Conservation (phyloP, 2,329 filamentous ascomycete genomes). For the Nigrospora osmanthi region DNA sequence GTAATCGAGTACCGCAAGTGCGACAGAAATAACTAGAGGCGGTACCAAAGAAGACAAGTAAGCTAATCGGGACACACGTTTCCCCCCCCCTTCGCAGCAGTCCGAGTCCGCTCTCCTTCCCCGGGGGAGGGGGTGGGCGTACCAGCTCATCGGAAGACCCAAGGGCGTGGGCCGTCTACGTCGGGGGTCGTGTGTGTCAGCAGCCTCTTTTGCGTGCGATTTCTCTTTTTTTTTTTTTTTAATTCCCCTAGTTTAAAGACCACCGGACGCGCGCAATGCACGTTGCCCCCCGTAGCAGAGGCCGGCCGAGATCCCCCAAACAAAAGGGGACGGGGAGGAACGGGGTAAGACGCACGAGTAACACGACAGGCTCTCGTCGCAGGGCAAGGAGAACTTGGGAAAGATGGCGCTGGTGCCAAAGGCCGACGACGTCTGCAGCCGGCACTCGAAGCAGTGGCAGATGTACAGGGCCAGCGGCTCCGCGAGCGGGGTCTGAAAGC, state of each 20-base stretch:
- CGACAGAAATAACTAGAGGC: conserved; percentile 54
- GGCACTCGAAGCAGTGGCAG: conserved; percentile 63
- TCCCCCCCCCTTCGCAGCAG: not conserved
- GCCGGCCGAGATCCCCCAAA: too few species aligned
- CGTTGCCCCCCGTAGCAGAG: too few species aligned
- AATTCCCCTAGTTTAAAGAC: too few species aligned
- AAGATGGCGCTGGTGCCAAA: conserved; percentile 66
- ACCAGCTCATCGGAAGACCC: conserved; percentile 53
- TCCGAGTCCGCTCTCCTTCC: not conserved
- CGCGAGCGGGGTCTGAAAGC: conserved; percentile 52
- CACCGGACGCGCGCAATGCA: too few species aligned
- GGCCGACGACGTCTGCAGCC: conserved; percentile 56
- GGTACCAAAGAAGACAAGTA: not conserved
- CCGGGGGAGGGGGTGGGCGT: conserved; percentile 9
- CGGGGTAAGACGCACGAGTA: conserved; percentile 39
- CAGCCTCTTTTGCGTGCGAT: too few species aligned
- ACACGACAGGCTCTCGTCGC: conserved; percentile 38
- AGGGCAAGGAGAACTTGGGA: conserved; percentile 53
- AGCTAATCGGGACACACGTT: not conserved
- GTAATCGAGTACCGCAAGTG: conserved; percentile 55
- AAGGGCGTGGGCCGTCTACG: conserved; percentile 46
- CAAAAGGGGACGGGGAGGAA: not conserved
- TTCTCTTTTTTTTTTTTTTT: too few species aligned
- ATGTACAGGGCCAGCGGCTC: conserved; percentile 60
- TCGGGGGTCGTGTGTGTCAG: too few species aligned